phyloP scores from a whole-genome alignment of 495 filamentous ascomycete species.

The Penicilliopsis zonata region DNA sequence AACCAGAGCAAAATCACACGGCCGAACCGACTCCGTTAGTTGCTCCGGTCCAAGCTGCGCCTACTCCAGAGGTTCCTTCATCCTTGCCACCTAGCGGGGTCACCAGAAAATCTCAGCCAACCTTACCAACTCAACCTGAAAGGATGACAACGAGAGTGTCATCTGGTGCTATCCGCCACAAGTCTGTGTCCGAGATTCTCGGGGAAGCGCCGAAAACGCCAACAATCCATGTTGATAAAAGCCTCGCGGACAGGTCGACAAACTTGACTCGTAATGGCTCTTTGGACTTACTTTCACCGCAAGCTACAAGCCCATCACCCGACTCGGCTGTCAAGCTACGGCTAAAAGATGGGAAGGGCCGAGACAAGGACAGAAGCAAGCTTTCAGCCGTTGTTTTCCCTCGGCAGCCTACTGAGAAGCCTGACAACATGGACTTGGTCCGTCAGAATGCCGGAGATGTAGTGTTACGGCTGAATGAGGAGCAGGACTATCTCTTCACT shows the following conservation, averaged over 20 bases:
- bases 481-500: constrained; percentile 70
- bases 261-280: constrained; percentile 9
- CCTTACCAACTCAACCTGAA: constrained; percentile 31
- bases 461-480: constrained; percentile 36
- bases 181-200: constrained; percentile 62
- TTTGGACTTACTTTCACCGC: constrained; percentile 1
- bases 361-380: constrained; percentile 51
- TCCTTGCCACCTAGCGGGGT: too few relatives aligned
- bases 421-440: constrained; percentile 21
- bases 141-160: constrained; percentile 53
- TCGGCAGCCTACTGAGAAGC: constrained; percentile 24
- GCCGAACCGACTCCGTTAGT: too few relatives aligned
- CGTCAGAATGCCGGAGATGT: constrained; percentile 34
- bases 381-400: constrained; percentile 75
- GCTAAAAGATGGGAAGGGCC: constrained; percentile 42
- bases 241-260: constrained; percentile 7
- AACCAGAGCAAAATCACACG: neutral
- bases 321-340: constrained; percentile 37
- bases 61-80: too few relatives aligned
- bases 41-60: too few relatives aligned
- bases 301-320: constrained; percentile 16
- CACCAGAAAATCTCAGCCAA: too few relatives aligned
- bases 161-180: constrained; percentile 57
- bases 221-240: constrained; percentile 19
- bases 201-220: constrained; percentile 44